phyloP scores from a whole-genome alignment of 169 alveolate species.

The Cystoisospora suis region DNA sequence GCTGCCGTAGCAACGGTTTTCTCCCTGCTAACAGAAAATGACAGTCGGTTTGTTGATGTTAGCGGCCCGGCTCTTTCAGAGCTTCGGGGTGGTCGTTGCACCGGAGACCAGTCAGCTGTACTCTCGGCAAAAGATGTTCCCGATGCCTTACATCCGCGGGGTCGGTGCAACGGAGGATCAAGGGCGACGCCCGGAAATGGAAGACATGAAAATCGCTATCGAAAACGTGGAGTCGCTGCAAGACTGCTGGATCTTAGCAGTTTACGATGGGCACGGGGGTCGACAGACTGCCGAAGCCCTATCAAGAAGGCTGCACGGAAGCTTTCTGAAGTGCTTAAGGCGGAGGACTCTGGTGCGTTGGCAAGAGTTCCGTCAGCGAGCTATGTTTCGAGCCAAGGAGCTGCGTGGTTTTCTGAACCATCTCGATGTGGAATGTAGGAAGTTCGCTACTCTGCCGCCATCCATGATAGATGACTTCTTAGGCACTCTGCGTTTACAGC shows the following conservation, averaged over 20 bases:
- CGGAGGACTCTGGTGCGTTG: background rate
- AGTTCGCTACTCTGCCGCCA: too few species aligned
- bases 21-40: too few species aligned
- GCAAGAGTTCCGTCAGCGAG: constrained; percentile 9
- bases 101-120: too few species aligned
- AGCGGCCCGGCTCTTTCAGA: too few species aligned
- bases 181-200: constrained; percentile 59
- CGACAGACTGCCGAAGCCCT: constrained; percentile 30
- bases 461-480: too few species aligned
- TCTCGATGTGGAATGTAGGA: background rate
- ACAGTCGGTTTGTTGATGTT: too few species aligned
- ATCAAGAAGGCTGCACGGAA: constrained; percentile 26
- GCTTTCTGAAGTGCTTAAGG: background rate
- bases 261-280: constrained; percentile 65
- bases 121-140: too few species aligned
- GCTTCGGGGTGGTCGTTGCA: too few species aligned
- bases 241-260: constrained; percentile 32
- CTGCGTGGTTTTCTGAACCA: background rate
- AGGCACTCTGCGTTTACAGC: background rate
- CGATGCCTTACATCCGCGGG: too few species aligned
- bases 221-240: background rate
- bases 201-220: constrained; percentile 32
- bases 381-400: background rate
- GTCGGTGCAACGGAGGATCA: constrained; percentile 62
- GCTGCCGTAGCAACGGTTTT: too few species aligned